phyloP scores from a whole-genome alignment of 306 rosid species.

The Prinsepia uniflora region DNA sequence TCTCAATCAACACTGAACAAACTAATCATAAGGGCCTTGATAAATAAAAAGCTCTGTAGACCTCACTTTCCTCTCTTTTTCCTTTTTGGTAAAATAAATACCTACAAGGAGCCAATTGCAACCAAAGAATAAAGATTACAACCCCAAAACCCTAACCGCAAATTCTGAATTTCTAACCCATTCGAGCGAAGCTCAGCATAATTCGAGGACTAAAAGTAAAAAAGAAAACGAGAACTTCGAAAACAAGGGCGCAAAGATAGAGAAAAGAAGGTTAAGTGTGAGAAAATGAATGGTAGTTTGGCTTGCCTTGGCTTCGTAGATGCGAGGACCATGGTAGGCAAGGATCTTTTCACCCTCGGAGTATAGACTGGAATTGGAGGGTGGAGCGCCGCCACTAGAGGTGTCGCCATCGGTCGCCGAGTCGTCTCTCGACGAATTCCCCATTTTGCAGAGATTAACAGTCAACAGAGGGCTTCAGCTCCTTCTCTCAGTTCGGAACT shows the following conservation, averaged over 20 bases:
- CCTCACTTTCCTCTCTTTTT: neutral
- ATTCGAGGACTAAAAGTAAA: conserved; percentile 7
- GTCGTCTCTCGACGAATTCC: conserved; percentile 66
- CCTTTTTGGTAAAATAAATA: neutral
- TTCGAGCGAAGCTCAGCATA: neutral
- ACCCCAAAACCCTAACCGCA: conserved; percentile 30
- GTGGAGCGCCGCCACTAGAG: conserved; percentile 58
- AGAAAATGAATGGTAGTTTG: neutral
- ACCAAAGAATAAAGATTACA: neutral
- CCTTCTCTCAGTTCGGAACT: neutral
- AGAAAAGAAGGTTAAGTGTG: neutral
- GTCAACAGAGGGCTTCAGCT: neutral
- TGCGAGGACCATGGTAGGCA: conserved; percentile 86
- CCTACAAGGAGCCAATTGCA: neutral
- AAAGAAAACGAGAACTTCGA: neutral
- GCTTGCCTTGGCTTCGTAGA: conserved; percentile 88
- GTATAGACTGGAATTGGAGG: conserved; percentile 47
- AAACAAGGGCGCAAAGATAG: neutral
- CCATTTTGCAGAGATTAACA: conserved; percentile 35
- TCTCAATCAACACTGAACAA: neutral
- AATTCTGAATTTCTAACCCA: conserved; percentile 25
- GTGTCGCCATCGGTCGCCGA: conserved; percentile 65
- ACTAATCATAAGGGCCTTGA: neutral
- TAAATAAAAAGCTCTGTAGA: neutral
- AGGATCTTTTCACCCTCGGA: conserved; percentile 80